Percentiles rank a stretch among this genome's conserved stretches.
Conservation (phyloP, 2,329 filamentous ascomycete species). For the Xylariaceae sp. region DNA sequence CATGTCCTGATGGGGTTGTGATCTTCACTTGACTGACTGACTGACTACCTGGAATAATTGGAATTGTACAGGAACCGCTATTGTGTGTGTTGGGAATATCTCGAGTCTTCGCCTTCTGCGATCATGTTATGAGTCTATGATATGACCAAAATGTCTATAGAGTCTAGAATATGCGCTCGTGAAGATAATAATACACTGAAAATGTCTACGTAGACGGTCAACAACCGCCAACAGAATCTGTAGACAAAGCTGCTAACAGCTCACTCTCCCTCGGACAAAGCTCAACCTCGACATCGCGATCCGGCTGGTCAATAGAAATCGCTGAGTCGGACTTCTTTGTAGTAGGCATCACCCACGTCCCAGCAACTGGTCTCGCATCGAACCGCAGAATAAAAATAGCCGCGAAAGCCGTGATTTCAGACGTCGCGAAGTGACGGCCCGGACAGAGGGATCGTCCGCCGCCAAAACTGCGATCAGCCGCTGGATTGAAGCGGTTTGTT, state of each 20-base stretch:
- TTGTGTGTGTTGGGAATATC: too few relatives aligned
- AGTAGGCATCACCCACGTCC: background rate
- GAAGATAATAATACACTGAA: too few relatives aligned
- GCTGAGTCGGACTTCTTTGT: background rate
- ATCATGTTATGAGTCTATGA: too few relatives aligned
- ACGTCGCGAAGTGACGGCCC: conserved; percentile 16
- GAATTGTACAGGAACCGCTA: too few relatives aligned
- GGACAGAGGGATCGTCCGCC: conserved; percentile 17
- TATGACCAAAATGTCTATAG: too few relatives aligned
- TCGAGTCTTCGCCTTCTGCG: too few relatives aligned
- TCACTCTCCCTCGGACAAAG: background rate
- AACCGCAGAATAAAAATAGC: conserved; percentile 12
- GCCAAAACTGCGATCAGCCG: conserved; percentile 17
- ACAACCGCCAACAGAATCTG: background rate
- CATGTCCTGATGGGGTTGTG: too few relatives aligned
- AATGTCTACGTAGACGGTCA: too few relatives aligned
- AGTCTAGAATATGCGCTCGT: too few relatives aligned
- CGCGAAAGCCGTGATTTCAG: conserved; percentile 12
- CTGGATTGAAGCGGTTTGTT: conserved; percentile 9
- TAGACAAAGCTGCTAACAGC: background rate
- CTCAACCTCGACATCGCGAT: conserved; percentile 2
- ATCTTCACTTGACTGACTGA: too few relatives aligned
- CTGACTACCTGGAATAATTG: too few relatives aligned
- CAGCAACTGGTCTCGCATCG: conserved; percentile 1
- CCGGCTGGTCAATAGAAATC: background rate